A percentile compares a stretch with the other conserved stretches of the same genome.
Conservation (phyloP, 176 grass and related monocot species). For the Olyra latifolia region DNA sequence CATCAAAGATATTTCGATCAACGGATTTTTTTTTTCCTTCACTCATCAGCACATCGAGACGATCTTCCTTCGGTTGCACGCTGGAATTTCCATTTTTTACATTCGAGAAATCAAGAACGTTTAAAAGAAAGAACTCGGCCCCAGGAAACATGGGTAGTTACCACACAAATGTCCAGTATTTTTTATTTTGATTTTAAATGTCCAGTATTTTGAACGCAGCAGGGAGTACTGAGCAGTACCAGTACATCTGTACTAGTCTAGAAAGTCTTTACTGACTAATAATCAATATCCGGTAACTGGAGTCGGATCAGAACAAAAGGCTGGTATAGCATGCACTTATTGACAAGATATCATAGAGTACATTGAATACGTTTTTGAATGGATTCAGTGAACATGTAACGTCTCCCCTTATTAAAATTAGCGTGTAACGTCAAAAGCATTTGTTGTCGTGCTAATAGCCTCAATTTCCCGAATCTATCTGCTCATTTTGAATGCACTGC, state of each 20-base stretch:
- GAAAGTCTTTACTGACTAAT: slow-evolving; percentile 3
- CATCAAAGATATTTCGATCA: neutral
- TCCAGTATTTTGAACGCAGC: neutral
- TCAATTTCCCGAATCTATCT: neutral
- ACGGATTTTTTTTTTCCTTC: neutral
- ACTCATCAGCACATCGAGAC: neutral
- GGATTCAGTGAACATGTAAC: slow-evolving; percentile 43
- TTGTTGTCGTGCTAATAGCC: slow-evolving; percentile 12
- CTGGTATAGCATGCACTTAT: slow-evolving; percentile 11
- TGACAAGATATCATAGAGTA: slow-evolving; percentile 31
- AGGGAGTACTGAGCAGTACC: no score
- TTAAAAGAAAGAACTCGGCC: neutral
- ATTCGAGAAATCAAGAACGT: neutral
- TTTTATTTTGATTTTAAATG: no score
- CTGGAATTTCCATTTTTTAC: neutral
- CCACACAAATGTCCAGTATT: neutral
- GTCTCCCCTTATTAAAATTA: slow-evolving; percentile 37
- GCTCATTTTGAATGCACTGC: slow-evolving; percentile 16
- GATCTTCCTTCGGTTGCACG: neutral
- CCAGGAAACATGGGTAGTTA: neutral
- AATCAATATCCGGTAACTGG: slow-evolving; percentile 7
- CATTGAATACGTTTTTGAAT: slow-evolving; percentile 7
- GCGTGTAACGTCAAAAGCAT: slow-evolving; percentile 32
- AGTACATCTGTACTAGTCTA: neutral
- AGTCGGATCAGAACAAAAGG: slow-evolving; percentile 10